Evolutionary conservation across 106 monocot genomes (phyloP).

Genomic region (Dendrobium chrysotoxum): DNA sequence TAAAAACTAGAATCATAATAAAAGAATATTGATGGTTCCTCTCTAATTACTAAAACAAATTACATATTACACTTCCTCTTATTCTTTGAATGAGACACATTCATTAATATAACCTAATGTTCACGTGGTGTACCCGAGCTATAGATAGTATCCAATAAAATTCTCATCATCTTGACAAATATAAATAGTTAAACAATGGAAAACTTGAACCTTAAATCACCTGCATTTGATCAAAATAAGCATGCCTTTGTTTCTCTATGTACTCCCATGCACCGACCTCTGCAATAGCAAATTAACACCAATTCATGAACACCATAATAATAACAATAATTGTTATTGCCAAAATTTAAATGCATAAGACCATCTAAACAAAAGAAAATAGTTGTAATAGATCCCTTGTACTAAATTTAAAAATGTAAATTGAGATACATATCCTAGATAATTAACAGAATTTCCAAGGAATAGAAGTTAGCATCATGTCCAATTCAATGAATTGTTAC

Average conservation of each 20-base stretch:
- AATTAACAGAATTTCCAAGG: neutral
- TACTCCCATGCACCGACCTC: constrained; percentile 97
- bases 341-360: neutral
- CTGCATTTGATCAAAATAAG: constrained; percentile 98
- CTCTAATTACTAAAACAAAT: neutral
- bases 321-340: neutral
- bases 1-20: neutral
- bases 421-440: neutral
- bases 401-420: neutral
- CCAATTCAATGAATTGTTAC: too few relatives aligned
- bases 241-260: constrained; percentile 85
- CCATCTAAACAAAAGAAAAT: neutral
- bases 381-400: neutral
- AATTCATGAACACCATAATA: neutral
- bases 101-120: neutral
- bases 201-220: constrained; percentile 18
- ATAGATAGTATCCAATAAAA: neutral
- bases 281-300: constrained; percentile 25
- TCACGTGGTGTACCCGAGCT: neutral
- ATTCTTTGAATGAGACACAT: neutral
- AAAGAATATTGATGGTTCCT: neutral
- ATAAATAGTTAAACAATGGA: constrained; percentile 2
- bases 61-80: neutral
- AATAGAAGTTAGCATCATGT: neutral
- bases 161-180: neutral